Conservation (phyloP, 2,329 filamentous ascomycete species). For the Fusarium begoniae region DNA sequence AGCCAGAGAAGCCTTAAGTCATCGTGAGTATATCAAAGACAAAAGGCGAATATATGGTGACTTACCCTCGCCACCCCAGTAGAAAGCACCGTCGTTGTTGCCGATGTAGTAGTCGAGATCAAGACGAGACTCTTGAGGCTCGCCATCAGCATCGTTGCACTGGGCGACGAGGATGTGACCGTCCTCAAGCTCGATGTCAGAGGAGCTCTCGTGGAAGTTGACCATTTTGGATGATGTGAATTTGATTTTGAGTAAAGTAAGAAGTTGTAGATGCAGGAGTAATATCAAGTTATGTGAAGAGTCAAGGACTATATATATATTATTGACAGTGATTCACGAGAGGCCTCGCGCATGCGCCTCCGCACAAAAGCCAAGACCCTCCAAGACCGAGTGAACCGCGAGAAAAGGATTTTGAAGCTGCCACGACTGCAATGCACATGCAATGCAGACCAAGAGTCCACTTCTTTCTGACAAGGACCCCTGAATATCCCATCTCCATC, state of each 20-base stretch:
- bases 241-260: not conserved
- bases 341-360: constrained; percentile 27
- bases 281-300: not conserved
- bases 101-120: constrained; percentile 61
- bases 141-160: constrained; percentile 53
- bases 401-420: constrained; percentile 17
- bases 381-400: constrained; percentile 34
- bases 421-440: constrained; percentile 33
- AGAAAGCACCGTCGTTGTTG: constrained; percentile 60
- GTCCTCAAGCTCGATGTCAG: constrained; percentile 59
- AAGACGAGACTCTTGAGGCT: constrained; percentile 55
- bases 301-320: constrained; percentile 9
- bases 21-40: not conserved
- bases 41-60: rapidly evolving
- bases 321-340: not conserved
- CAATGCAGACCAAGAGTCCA: constrained; percentile 4
- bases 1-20: constrained; percentile 53
- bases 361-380: constrained; percentile 12
- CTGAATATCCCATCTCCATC: not conserved
- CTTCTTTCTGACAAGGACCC: constrained; percentile 5
- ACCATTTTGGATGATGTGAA: constrained; percentile 23
- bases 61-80: constrained; percentile 53
- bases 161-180: constrained; percentile 58
- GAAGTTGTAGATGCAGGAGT: not conserved
- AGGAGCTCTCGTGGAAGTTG: constrained; percentile 59